Evolutionary conservation across 345 rosid genomes (phyloP).

Genomic region (Raphanus raphanistrum): DNA sequence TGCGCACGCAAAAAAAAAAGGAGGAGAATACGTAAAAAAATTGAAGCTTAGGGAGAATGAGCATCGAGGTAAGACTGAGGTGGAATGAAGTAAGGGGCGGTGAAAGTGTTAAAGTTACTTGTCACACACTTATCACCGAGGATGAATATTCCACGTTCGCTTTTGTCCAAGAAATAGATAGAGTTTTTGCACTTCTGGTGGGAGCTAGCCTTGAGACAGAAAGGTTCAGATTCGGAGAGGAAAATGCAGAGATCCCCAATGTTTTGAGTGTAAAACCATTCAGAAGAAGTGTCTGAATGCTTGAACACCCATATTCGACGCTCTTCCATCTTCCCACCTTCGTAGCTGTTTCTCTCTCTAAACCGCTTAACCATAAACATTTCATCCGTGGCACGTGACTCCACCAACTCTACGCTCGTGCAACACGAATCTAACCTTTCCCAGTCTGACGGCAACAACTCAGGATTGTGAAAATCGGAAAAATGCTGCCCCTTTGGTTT

Average conservation of each 20-base stretch:
- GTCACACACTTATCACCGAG: not conserved
- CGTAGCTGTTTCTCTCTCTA: not conserved
- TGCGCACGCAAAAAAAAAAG: not conserved
- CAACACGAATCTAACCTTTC: not conserved
- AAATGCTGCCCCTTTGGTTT: not conserved
- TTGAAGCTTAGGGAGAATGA: not conserved
- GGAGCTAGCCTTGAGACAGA: constrained; percentile 12
- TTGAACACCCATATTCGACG: not conserved
- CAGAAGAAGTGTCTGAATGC: not conserved
- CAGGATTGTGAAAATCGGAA: not conserved
- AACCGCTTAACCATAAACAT: constrained; percentile 9
- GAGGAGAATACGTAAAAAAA: not conserved
- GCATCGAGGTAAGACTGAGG: constrained; percentile 1
- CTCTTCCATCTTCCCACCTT: not conserved
- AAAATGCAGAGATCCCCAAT: constrained; percentile 15
- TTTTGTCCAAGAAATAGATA: not conserved
- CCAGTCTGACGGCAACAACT: not conserved
- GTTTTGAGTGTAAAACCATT: not conserved
- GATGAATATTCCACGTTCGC: not conserved
- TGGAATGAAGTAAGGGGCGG: constrained; percentile 14
- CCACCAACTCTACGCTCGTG: not conserved
- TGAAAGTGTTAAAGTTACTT: not conserved
- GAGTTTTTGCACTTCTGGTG: not conserved
- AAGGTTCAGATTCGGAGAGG: constrained; percentile 15
- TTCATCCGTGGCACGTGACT: not conserved